Percentiles rank a stretch among this genome's conserved stretches.
Evolutionary conservation across 352 stramenopile species (phyloP).

Genomic region (Globisporangium spiculum): DNA sequence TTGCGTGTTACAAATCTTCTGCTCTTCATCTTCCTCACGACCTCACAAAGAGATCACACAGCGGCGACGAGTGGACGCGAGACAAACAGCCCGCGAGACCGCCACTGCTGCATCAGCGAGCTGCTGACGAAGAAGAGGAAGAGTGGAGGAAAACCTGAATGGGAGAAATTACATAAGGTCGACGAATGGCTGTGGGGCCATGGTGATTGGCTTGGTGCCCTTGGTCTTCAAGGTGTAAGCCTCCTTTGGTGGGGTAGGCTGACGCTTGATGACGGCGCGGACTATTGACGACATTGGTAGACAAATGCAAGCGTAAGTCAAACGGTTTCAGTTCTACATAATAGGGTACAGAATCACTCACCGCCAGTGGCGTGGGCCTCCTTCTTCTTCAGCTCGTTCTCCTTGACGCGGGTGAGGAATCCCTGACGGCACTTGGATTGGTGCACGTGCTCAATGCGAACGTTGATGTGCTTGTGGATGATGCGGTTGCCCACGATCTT

Average conservation of each 20-base stretch:
- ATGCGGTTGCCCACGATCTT: slow-evolving; percentile 98
- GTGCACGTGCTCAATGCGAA: slow-evolving; percentile 99
- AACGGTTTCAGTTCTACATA: slow-evolving; percentile 26
- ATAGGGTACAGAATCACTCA: slow-evolving; percentile 22
- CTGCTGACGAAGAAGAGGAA: slow-evolving; percentile 1
- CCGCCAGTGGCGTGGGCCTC: slow-evolving; percentile 89
- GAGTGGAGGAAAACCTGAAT: slow-evolving; percentile 17
- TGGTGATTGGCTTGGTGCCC: slow-evolving; percentile 91
- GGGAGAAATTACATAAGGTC: slow-evolving; percentile 94
- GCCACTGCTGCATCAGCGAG: neutral
- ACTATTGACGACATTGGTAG: slow-evolving; percentile 24
- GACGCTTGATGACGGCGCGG: slow-evolving; percentile 94
- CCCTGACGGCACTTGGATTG: slow-evolving; percentile 98
- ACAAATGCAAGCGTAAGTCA: slow-evolving; percentile 4
- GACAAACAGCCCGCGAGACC: neutral
- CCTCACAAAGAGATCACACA: neutral
- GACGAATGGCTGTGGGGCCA: slow-evolving; percentile 97
- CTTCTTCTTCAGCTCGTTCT: slow-evolving; percentile 98
- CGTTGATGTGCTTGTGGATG: slow-evolving; percentile 99
- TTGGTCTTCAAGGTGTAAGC: slow-evolving; percentile 94
- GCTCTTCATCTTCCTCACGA: slow-evolving; percentile 8
- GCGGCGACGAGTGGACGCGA: neutral
- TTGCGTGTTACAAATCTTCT: slow-evolving; percentile 27
- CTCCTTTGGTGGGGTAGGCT: slow-evolving; percentile 92
- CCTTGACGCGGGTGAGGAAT: slow-evolving; percentile 97